Base-by-base conservation (phyloP, 2,329 filamentous ascomycete genomes). In the Ascosphaera aggregata region DNA sequence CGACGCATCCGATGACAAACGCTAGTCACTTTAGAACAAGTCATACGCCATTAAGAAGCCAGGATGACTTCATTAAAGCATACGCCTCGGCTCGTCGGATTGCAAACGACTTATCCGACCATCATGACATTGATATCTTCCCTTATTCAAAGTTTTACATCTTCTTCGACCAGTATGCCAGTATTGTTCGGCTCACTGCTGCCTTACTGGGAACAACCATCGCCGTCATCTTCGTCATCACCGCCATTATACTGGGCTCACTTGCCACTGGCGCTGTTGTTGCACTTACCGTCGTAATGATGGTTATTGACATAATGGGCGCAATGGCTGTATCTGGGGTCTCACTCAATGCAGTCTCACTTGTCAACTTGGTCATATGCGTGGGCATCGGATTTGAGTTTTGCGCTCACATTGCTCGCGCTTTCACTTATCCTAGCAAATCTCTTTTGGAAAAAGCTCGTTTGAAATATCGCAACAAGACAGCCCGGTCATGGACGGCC, bases 141-240 rank as follows among this genome's bases (percentile, higher is more conserved):
- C 82, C 89, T 0, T 98, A 98, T 62, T 91, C 81, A 48, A 76
- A 94, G 43, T 93, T 93, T 56, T 98, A 98, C 62, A 85, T 98
- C 54, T 98, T 95, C 69, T 98, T 98, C 54, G 89, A 98, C 54
- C 89, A 95, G 54, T 98, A 98, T 52, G 69, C 81, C 4, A 71
- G 71, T 42, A 95, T 98, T 43, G 73, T 92, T 16, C 66, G 69
- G 9, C 66, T 95, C 3, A 85, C 86, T 0, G 76, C 69, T 1
- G 72, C 76, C 0, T 70, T 98, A 1, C 69, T 98, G 20, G 77
- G 78, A 32, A 78, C 80, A 2, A 86, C 84, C 0, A 65, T 95
- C 11, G 80, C 69, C 18, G 80, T 93, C 46, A 92, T 95, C 43
- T 77, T 94, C 42, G 53, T 79, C 43, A 69, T 98, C 36, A 77